Evolutionary conservation across 78 protist genomes (phyloP).

Genomic region (Planoprotostelium fungivorum): DNA sequence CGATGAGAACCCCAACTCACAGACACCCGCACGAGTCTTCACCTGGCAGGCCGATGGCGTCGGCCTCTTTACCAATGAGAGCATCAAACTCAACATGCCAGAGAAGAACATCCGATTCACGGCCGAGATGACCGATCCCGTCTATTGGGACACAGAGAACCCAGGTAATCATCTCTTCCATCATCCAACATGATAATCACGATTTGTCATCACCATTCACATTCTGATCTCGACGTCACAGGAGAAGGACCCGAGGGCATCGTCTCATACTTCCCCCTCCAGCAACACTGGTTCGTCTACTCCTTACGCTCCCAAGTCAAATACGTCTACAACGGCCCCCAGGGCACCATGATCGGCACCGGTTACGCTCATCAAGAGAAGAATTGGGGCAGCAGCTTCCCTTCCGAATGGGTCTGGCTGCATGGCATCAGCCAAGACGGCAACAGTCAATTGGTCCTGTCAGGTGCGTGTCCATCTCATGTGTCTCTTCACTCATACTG

Average conservation of each 20-base stretch:
- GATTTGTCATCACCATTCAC: not conserved
- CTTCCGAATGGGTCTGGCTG: not conserved
- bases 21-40: not conserved
- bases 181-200: too few relatives aligned
- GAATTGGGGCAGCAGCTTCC: conserved; percentile 6
- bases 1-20: not conserved
- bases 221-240: not conserved
- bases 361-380: conserved; percentile 9
- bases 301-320: not conserved
- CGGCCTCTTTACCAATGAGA: conserved; percentile 1
- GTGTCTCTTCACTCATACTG: not conserved
- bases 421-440: not conserved
- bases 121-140: not conserved
- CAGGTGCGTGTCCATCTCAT: not conserved
- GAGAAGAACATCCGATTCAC: not conserved
- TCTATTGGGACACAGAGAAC: not conserved
- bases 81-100: not conserved
- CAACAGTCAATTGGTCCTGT: not conserved
- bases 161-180: not conserved
- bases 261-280: not conserved
- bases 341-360: not conserved
- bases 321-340: not conserved
- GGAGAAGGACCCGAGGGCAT: conserved; percentile 4
- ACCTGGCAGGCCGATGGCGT: not conserved
- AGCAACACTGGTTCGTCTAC: conserved; percentile 15